Percentiles rank a stretch among this genome's conserved stretches.
These are phyloP conservation scores for Neofusicoccum umdonicola DNA, from an alignment of 2,329 filamentous ascomycete genomes.

Conservation along the genomic window DNA sequence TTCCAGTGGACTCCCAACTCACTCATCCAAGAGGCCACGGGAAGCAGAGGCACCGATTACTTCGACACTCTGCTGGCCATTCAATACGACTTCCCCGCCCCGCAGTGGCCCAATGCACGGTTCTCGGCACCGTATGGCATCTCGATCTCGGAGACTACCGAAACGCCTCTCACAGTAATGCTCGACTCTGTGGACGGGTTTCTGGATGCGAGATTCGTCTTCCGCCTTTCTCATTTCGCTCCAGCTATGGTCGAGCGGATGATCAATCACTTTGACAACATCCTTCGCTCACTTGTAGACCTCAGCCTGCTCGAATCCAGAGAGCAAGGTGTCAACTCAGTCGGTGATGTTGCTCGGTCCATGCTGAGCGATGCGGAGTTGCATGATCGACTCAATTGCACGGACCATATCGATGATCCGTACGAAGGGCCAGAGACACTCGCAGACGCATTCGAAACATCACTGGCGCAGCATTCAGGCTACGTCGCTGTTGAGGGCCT, in stretches of 20 bases:
- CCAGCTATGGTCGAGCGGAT: neutral
- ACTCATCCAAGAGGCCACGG: conserved; percentile 6
- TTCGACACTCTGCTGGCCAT: conserved; percentile 10
- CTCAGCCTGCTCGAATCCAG: neutral
- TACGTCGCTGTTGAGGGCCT: neutral
- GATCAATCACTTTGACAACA: conserved; percentile 5
- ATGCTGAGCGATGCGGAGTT: neutral
- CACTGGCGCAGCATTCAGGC: neutral
- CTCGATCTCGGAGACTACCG: neutral
- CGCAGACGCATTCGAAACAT: neutral
- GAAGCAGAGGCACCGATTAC: conserved; percentile 1
- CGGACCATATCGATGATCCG: neutral
- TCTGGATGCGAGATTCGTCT: conserved; percentile 9
- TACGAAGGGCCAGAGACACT: neutral
- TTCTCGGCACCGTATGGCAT: neutral
- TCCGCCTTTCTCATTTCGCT: neutral
- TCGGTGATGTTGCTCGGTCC: neutral
- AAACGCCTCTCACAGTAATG: neutral
- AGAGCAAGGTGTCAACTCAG: too few relatives aligned
- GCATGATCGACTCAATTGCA: neutral
- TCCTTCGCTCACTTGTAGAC: neutral
- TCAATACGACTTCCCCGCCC: conserved; percentile 12
- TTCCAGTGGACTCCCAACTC: conserved; percentile 11
- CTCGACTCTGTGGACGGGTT: neutral
- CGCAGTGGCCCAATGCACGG: neutral